phyloP scores from a whole-genome alignment of 306 rosid genomes.

The Hippophae gyantsensis region DNA sequence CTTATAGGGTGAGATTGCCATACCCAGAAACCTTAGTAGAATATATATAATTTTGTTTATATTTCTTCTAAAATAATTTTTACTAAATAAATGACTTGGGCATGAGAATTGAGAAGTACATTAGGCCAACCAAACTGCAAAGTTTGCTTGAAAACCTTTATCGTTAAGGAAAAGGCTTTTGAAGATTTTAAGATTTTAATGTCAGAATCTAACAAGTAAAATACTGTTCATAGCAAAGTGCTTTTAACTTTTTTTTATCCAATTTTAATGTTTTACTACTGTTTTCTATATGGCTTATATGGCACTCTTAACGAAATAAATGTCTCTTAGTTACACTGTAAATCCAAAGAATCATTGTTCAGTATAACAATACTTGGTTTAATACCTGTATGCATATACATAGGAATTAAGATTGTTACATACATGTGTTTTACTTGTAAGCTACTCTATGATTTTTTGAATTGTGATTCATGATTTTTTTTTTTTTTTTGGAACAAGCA shows the following conservation, averaged over 20 bases:
- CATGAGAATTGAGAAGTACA: conserved; percentile 7
- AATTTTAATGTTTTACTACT: too few species aligned
- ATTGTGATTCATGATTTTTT: not conserved
- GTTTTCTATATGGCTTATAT: too few species aligned
- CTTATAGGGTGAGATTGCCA: conserved; percentile 61
- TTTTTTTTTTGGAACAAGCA: not conserved
- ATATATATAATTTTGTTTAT: not conserved
- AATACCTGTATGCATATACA: too few species aligned
- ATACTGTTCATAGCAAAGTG: too few species aligned
- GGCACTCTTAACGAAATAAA: too few species aligned
- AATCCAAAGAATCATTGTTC: too few species aligned
- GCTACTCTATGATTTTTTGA: not conserved
- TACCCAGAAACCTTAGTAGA: conserved; percentile 7
- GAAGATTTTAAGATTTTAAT: not conserved
- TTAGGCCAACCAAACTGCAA: conserved; percentile 20
- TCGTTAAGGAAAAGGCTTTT: conserved; percentile 28
- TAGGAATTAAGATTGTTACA: too few species aligned
- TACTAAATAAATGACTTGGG: not conserved
- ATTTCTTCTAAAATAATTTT: not conserved
- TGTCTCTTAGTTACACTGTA: too few species aligned
- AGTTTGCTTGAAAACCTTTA: conserved; percentile 22
- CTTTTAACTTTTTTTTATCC: too few species aligned
- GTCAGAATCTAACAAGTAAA: not conserved
- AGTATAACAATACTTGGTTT: too few species aligned
- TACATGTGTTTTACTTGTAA: not conserved